phyloP scores from a whole-genome alignment of 805 yeast species.

The Myxozyma neglecta region DNA sequence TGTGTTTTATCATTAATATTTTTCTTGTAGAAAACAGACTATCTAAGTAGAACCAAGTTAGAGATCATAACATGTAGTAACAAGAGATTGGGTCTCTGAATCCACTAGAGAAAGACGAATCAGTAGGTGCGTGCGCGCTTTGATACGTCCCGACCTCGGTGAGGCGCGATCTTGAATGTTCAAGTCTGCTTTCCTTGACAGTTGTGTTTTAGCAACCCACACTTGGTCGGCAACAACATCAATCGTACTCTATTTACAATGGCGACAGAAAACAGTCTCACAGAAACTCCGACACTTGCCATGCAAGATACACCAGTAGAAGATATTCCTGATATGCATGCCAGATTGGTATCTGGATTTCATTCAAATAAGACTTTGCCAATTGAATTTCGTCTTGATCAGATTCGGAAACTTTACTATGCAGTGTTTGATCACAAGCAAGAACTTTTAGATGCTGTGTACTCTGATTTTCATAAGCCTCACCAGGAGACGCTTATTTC shows the following conservation, averaged over 20 bases:
- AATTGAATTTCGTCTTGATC: slow-evolving; percentile 58
- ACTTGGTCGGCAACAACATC: no score
- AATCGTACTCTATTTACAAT: background rate
- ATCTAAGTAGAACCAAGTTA: no score
- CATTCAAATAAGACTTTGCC: slow-evolving; percentile 50
- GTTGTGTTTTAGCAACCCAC: no score
- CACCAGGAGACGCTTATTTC: slow-evolving; percentile 58
- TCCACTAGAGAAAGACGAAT: no score
- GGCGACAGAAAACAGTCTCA: background rate
- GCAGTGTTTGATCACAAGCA: slow-evolving; percentile 60
- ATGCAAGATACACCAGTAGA: slow-evolving; percentile 39
- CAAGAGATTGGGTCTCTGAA: no score
- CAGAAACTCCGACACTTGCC: background rate
- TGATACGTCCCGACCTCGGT: no score
- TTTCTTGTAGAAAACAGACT: no score
- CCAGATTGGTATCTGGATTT: slow-evolving; percentile 47
- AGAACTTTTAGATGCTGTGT: slow-evolving; percentile 56
- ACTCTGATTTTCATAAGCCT: slow-evolving; percentile 66
- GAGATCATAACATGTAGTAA: no score
- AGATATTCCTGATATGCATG: slow-evolving; percentile 52
- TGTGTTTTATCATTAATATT: no score
- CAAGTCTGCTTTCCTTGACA: no score
- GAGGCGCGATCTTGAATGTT: no score
- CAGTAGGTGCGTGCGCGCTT: no score
- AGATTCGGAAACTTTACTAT: slow-evolving; percentile 66